phyloP scores from a whole-genome alignment of 495 filamentous ascomycete species.

The Hypoxylon lenormandii region DNA sequence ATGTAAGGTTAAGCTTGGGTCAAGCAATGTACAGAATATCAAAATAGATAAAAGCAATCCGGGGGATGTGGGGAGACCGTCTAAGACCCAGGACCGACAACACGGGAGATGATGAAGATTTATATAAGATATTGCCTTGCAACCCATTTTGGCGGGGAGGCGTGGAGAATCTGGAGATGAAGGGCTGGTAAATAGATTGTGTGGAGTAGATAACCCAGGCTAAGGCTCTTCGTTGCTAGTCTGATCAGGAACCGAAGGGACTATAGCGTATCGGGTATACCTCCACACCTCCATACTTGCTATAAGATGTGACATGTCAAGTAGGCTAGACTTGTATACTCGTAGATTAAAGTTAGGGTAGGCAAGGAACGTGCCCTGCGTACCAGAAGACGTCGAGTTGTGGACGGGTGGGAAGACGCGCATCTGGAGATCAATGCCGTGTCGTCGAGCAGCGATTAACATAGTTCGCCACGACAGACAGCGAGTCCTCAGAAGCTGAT shows the following conservation, averaged over 20 bases:
- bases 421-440: constrained; percentile 52
- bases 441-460: constrained; percentile 41
- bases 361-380: constrained; percentile 44
- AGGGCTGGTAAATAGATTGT: constrained; percentile 48
- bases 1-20: constrained; percentile 30
- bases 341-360: constrained; percentile 27
- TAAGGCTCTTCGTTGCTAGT: constrained; percentile 37
- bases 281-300: constrained; percentile 45
- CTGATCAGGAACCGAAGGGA: constrained; percentile 50
- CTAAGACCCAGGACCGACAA: constrained; percentile 45
- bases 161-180: constrained; percentile 52
- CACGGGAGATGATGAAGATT: constrained; percentile 49
- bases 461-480: constrained; percentile 38
- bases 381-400: constrained; percentile 39
- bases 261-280: constrained; percentile 47
- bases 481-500: constrained; percentile 24
- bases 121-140: constrained; percentile 51
- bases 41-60: constrained; percentile 42
- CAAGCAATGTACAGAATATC: constrained; percentile 33
- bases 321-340: constrained; percentile 45
- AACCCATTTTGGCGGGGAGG: constrained; percentile 47
- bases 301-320: constrained; percentile 45
- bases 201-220: constrained; percentile 50
- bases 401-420: constrained; percentile 46
- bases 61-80: constrained; percentile 45